These are phyloP conservation scores for Fraxinus dipetala DNA, from an alignment of 305 asterid species.

Conservation along the genomic window DNA sequence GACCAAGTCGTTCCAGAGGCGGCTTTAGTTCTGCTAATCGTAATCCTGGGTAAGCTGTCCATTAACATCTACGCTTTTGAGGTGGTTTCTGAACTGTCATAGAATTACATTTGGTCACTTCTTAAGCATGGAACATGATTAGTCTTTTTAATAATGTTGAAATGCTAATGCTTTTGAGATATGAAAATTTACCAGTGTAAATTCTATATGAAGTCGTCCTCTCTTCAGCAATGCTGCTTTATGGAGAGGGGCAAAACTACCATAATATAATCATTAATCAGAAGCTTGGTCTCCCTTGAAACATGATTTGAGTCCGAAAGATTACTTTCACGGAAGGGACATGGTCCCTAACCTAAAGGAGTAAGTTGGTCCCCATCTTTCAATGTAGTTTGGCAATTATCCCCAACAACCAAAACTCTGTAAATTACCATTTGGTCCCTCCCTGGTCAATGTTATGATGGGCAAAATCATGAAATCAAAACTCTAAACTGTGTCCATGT, in stretches of 20 bases:
- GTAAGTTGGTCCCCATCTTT: not conserved
- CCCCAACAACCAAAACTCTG: not conserved
- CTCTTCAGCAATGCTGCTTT: not conserved
- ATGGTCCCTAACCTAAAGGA: not conserved
- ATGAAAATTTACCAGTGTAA: not conserved
- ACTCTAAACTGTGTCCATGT: not conserved
- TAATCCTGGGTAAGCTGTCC: conserved; percentile 48
- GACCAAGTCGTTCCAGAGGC: conserved; percentile 53
- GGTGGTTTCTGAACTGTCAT: not conserved
- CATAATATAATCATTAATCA: not conserved
- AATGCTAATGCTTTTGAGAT: not conserved
- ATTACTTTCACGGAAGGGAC: not conserved
- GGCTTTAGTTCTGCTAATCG: conserved; percentile 41
- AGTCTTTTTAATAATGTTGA: not conserved
- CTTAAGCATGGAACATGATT: not conserved
- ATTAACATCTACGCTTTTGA: not conserved
- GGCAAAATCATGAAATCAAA: not conserved
- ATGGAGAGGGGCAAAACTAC: not conserved
- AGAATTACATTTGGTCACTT: not conserved
- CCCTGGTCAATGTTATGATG: not conserved
- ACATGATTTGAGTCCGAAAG: not conserved
- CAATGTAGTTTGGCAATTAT: not conserved
- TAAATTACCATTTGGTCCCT: not conserved
- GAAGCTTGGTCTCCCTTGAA: not conserved
- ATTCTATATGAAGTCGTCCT: not conserved